Base-by-base conservation (phyloP, 2,329 filamentous ascomycete species). In the Emmonsiellopsis sp. region DNA sequence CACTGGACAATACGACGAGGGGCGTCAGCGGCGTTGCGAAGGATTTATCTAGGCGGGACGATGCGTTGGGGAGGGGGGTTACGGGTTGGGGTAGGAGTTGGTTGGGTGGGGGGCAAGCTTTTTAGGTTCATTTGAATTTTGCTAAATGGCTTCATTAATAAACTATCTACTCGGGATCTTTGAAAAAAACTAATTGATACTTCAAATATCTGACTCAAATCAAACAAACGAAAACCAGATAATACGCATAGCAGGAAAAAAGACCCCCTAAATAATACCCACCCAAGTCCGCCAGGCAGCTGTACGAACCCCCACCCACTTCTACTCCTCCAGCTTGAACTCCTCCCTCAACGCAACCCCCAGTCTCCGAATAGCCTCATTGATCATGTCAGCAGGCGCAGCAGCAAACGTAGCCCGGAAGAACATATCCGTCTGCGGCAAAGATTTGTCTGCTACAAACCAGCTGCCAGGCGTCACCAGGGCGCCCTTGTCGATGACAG, bases 371-470 rank as follows among this genome's bases (percentile, higher is more conserved):
- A 90, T 89, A 1, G 87, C 87, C 63, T 84, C 80, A 2, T 76
- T 76, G 77, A 92, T 90, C 60, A 83, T 81, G 52, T 84, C 80
- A 11, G 79, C 77, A 10, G 81, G 83, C 2, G 90, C 90, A 38
- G 90, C 85, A 0, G 92, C 91, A 73, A 87, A 98, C 0, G 92
- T 98, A 3, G 88, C 84, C 51, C 93, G 81, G 77, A 97, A 94
- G 74, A 89, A 96, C 70, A 95, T 76, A 31, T 83, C 85, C 9
- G 77, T 75, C 50, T 76, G 74, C 51, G 72, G 68, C 9, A 75
- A 77, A 47, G 80, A 76, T 43, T 78, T 79, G 66, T 93, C 86
- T 0, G 91, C 87, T 55, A 83, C 80, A 78, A 97, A 98, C 91
- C 91, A 98, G 47, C 85, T 91, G 3, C 93, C 93, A 47, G 87